Percentiles rank a stretch among this genome's conserved stretches.
These are phyloP conservation scores for Flammula alnicola DNA, from an alignment of 1,284 basidiomycete species.

Conservation along the genomic window DNA sequence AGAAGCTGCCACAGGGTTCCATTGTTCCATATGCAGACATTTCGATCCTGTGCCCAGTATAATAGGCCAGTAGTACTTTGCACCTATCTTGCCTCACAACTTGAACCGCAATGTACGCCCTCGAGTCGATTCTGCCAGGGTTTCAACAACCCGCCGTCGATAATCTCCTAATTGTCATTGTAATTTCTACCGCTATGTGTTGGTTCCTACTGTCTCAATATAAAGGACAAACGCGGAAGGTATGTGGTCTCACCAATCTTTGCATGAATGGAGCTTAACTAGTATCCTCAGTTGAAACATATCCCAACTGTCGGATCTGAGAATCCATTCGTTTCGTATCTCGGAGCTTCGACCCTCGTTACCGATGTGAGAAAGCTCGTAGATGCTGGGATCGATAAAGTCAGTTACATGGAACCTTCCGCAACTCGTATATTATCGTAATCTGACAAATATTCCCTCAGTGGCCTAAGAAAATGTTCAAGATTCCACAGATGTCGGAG, in stretches of 20 bases:
- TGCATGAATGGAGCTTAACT: neutral
- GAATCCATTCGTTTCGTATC: conserved; percentile 20
- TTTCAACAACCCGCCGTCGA: no score
- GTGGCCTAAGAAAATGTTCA: conserved; percentile 23
- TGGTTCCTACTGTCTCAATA: conserved; percentile 15
- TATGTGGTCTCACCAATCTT: neutral
- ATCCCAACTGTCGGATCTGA: conserved; percentile 23
- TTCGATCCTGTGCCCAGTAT: no score
- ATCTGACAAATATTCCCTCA: neutral
- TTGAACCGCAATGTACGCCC: no score
- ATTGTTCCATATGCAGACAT: no score
- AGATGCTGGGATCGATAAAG: conserved; percentile 15
- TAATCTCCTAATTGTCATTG: conserved; percentile 1
- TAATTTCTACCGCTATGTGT: conserved; percentile 5
- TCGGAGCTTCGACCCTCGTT: conserved; percentile 19
- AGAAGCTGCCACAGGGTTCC: no score
- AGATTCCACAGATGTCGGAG: conserved; percentile 26
- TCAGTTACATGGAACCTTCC: conserved; percentile 19
- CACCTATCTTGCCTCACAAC: no score
- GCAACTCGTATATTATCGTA: neutral
- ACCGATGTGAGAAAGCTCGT: conserved; percentile 15
- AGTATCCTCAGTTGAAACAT: conserved; percentile 21
- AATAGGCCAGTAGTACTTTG: no score
- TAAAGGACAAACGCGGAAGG: conserved; percentile 14
- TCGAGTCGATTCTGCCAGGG: no score